Conservation (phyloP, 1,284 basidiomycete genomes). For the Trichosporon sp. region DNA sequence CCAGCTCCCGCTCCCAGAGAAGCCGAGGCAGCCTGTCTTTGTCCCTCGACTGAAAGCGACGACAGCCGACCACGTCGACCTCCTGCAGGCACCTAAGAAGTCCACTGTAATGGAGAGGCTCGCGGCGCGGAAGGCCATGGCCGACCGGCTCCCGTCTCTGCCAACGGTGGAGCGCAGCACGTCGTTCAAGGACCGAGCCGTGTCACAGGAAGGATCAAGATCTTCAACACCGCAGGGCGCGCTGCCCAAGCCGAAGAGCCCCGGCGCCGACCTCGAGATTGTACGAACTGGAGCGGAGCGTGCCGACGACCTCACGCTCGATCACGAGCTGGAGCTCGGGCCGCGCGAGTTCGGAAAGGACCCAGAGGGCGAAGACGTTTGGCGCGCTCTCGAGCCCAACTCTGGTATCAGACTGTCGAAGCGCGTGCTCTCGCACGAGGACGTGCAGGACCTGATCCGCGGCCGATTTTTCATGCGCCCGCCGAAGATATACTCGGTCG, state of each 20-base stretch:
- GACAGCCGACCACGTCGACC: background rate
- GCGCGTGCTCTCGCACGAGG: constrained; percentile 66
- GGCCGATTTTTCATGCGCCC: constrained; percentile 83
- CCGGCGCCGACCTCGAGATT: constrained; percentile 16
- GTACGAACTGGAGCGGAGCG: constrained; percentile 23
- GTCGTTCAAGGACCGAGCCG: background rate
- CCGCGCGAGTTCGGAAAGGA: constrained; percentile 59
- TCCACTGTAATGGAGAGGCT: constrained; percentile 1
- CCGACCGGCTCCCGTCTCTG: background rate
- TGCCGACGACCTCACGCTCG: constrained; percentile 64
- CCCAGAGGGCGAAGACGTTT: constrained; percentile 39
- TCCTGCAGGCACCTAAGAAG: background rate
- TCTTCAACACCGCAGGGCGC: constrained; percentile 1
- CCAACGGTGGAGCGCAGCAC: background rate
- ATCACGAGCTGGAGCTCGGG: constrained; percentile 69
- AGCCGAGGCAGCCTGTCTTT: constrained; percentile 2
- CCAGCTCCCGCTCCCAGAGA: background rate
- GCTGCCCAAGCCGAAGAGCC: background rate
- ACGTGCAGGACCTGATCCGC: constrained; percentile 73
- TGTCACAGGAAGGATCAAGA: background rate
- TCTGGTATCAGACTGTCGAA: constrained; percentile 63
- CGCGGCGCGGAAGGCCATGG: background rate
- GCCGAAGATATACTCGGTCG: constrained; percentile 77
- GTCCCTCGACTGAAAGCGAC: background rate
- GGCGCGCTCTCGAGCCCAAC: constrained; percentile 14